Conservation (phyloP, 2,329 filamentous ascomycete genomes). For the Aspergillus fischeri region DNA sequence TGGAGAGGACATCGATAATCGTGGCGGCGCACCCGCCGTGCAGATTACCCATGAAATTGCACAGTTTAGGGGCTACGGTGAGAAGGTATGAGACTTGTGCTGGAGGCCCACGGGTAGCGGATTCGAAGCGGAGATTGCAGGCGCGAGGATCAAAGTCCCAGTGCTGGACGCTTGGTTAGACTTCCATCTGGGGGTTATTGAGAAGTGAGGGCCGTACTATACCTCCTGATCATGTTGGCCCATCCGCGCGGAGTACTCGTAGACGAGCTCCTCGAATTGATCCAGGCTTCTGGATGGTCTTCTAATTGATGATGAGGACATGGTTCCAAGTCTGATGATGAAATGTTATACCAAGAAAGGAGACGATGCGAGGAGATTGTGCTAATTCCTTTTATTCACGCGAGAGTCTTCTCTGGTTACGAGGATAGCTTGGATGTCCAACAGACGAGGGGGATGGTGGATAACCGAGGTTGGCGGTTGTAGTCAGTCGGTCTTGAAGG, state of each 20-base stretch:
- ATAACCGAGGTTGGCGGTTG: constrained; percentile 9
- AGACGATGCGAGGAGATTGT: not conserved
- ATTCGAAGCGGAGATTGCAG: constrained; percentile 36
- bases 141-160: constrained; percentile 27
- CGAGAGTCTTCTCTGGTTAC: not conserved
- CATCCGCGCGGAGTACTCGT: constrained; percentile 22
- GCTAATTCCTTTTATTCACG: too few species aligned
- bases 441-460: not conserved
- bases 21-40: constrained; percentile 75
- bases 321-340: constrained; percentile 4
- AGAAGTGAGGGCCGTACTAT: not conserved
- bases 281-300: constrained; percentile 23
- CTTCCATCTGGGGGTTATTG: not conserved
- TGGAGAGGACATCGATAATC: constrained; percentile 64
- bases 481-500: not conserved
- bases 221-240: constrained; percentile 16
- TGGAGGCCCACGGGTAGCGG: constrained; percentile 32
- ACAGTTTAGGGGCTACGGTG: constrained; percentile 78
- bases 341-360: not conserved
- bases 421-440: not conserved
- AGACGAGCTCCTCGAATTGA: constrained; percentile 30
- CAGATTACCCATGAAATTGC: constrained; percentile 85
- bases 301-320: constrained; percentile 15
- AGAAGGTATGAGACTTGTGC: constrained; percentile 32
- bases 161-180: constrained; percentile 15